Evolutionary conservation across 2,329 filamentous ascomycete species (phyloP).

Genomic region (Penicillium paneum): DNA sequence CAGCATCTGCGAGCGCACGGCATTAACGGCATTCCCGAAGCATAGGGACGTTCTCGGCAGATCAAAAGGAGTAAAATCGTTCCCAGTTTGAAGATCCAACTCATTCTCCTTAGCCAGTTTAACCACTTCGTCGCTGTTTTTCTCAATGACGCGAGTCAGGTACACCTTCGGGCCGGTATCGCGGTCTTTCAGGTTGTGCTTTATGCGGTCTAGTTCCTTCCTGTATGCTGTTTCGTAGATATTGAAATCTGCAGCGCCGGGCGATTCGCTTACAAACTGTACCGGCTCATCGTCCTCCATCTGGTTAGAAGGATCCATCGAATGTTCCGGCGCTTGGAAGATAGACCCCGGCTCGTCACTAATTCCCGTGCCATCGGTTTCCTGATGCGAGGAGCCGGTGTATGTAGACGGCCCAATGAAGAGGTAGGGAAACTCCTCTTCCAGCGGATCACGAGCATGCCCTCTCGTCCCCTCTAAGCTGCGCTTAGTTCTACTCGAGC

Average conservation of each 20-base stretch:
- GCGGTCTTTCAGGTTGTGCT: constrained; percentile 35
- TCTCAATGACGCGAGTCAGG: constrained; percentile 51
- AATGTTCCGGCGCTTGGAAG: constrained; percentile 30
- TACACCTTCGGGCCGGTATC: constrained; percentile 57
- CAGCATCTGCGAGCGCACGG: constrained; percentile 20
- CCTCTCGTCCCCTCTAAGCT: constrained; percentile 52
- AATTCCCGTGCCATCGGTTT: constrained; percentile 7
- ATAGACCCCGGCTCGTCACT: constrained; percentile 15
- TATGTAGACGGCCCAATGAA: constrained; percentile 66
- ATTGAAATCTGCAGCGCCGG: constrained; percentile 76
- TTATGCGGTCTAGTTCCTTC: constrained; percentile 73
- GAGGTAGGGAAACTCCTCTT: constrained; percentile 67
- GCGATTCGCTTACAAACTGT: constrained; percentile 72
- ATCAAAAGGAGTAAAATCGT: constrained; percentile 3
- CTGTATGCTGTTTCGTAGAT: constrained; percentile 88
- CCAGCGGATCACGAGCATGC: constrained; percentile 62
- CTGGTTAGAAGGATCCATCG: constrained; percentile 33
- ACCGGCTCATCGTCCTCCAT: constrained; percentile 13
- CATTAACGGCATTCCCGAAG: constrained; percentile 18
- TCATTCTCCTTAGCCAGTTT: constrained; percentile 31
- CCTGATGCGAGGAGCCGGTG: constrained; percentile 28
- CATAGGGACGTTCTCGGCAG: constrained; percentile 7
- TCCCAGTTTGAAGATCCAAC: constrained; percentile 19
- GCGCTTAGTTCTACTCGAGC: constrained; percentile 34
- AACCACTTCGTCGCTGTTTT: constrained; percentile 34